Base-by-base conservation (phyloP, 179 eudicot species). In the Spergularia azorica region DNA sequence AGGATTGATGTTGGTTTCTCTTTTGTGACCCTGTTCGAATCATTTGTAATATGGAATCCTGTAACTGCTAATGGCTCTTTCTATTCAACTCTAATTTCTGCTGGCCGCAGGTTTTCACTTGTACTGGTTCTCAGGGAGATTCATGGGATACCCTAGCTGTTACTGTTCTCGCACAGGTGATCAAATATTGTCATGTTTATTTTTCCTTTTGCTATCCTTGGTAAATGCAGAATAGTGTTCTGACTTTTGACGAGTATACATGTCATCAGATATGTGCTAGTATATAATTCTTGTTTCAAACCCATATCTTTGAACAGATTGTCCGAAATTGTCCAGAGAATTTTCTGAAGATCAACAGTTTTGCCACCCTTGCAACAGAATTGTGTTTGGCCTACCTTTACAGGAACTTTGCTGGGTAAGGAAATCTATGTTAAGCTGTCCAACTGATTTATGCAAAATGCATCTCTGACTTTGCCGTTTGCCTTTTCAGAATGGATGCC, bases 71-170 rank as follows among this genome's bases (percentile, higher is more conserved):
- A 58, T 67, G 61, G 70, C 9, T 43, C 32, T 67, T 39, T 71
- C 69, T 51, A 61, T 56, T 43, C 64, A 26, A 62, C 50, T 64
- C 63, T 63, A 61, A 79, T 38, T n/a, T 55, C 48, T 81, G 70
- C 65, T 84, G 73, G 63, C 75, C 85, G 80, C 93, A 96, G 99
- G 92, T 92, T 63, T 89, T 94, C 79, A 84, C 87, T 39, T 90
- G 88, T 80, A 84, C 81, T 83, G 88, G 90, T 75, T 83, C 79
- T 71, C 79, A 81, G 84, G 96, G 83, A 81, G 93, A 87, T 81
- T 82, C 93, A 55, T 94, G 98, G 96, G 86, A 90, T 81, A 78
- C 82, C 79, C 90, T 91, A 82, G 97, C 90, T 41, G 84, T 94
- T 79, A 80, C 92, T 79, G 88, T 89, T 81, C 77, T 94, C 36